Evolutionary conservation across 2,329 filamentous ascomycete species (phyloP).

Genomic region (Gremmenia infestans): DNA sequence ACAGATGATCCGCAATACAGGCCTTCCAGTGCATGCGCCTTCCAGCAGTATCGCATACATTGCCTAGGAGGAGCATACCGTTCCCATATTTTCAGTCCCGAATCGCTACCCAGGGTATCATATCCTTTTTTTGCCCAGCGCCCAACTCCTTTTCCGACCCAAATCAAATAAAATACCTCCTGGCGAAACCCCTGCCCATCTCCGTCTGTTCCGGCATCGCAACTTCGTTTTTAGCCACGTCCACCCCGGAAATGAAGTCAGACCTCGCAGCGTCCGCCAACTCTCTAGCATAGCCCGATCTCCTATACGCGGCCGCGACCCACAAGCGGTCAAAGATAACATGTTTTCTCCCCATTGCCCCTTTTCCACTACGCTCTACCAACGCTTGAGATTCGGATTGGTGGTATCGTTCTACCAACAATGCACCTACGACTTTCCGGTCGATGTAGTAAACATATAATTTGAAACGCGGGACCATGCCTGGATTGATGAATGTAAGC

Average conservation of each 20-base stretch:
- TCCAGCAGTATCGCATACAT: no score
- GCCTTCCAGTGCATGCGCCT: no score
- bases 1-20: no score
- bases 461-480: slow-evolving; percentile 13
- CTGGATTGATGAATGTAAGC: not conserved
- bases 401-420: slow-evolving; percentile 9
- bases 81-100: not conserved
- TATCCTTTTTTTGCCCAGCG: not conserved
- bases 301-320: slow-evolving; percentile 52
- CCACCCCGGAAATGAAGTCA: slow-evolving; percentile 50
- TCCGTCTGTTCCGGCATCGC: slow-evolving; percentile 65
- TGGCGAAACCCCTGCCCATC: slow-evolving; percentile 51
- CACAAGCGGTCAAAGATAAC: slow-evolving; percentile 51
- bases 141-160: slow-evolving; percentile 30
- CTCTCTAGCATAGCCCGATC: slow-evolving; percentile 51
- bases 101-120: not conserved
- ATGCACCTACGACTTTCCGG: slow-evolving; percentile 6
- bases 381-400: not conserved
- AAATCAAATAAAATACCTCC: slow-evolving; percentile 48
- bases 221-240: slow-evolving; percentile 48
- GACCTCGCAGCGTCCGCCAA: slow-evolving; percentile 51
- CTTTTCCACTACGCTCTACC: not conserved
- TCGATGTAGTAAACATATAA: slow-evolving; percentile 17
- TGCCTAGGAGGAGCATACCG: no score
- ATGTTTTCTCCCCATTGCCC: not conserved